Base-by-base conservation (phyloP, 2,329 filamentous ascomycete species). In the Trichoderma sp. region DNA sequence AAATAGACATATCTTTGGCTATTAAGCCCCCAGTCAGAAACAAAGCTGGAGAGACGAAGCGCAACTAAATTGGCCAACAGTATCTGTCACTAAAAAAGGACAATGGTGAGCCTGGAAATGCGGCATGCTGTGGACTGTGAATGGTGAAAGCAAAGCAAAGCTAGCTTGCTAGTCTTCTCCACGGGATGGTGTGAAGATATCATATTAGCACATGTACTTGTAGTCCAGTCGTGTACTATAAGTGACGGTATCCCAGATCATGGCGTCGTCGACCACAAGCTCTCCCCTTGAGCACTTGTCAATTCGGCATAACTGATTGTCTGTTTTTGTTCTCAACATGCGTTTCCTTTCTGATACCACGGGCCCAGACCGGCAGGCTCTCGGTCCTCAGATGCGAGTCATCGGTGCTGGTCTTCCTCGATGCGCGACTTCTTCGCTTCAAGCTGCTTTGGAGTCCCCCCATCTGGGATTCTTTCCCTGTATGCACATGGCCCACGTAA, bases 391-490 rank as follows among this genome's bases (percentile, higher is more conserved):
- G 15, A 77, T 77, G 74, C 71, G 72, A 1, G 78, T 80, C 32
- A 76, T 81, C 11, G 78, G 74, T 18, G 77, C 77, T 6, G 80
- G 80, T 5, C 77, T 81, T n/a, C 77, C 79, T 11, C 78, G 80
- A 28, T 81, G 80, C 24, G 81, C 80, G 8, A 82, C 81, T 0
- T 81, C 79, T 4, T 82, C 81, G 7, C 74, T 82, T 34, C 80
- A 81, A 64, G 76, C 77, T 1, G 81, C 79, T 1, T 75, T 82
- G 5, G 79, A 81, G 69, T 76, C 72, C 6, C 71, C 74, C n/a
- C 56, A 73, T 34, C 71, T 82, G 6, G 78, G 76, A 14, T 76
- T 71, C 43, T 64, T 69, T 2, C 80, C 80, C 1, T 80, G 78
- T 61, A 78, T 82, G 75, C 80, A 82, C 65, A 82, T 80, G 75